Base-by-base conservation (phyloP, 73 alveolate genomes). In the Paramecium biaurelia region DNA sequence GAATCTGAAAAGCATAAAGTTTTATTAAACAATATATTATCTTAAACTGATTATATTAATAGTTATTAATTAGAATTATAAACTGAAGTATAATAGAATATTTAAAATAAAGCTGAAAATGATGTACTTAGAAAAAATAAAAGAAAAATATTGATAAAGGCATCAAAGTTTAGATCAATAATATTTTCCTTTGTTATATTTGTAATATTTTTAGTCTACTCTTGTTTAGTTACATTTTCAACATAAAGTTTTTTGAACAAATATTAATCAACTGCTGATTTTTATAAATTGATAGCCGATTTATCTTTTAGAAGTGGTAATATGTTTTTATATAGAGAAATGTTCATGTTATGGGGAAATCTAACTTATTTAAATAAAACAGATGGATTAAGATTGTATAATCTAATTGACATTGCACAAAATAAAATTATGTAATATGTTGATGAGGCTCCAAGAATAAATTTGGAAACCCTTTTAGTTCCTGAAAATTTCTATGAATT, bases 301-400 rank as follows among this genome's bases (percentile, higher is more conserved):
- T 47, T 79, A 43, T 30, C 63, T 9, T 79, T 79, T 23, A n/a
- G 90, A 79, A 47, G 90, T 12, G 90, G 90, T 38, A 79, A 79
- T 79, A 79, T 79, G 76, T 79, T 42, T 42, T 45, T 79, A 38
- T 79, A 79, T 45, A 5, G 90, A 79, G 90, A 79, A 35, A 72
- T 37, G 32, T 35, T 20, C 9, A 72, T 72, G 86, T 35, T 32
- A 72, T 72, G 86, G 86, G 56, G 57, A 12, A 72, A 72, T 72
- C 21, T 72, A 4, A 72, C 86, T 1, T 72, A 72, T 38, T 38
- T 72, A 72, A 72, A 32, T 35, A 38, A 72, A 9, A 21, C 56
- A 14, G 86, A 72, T 38, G 56, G 35, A n/a, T 20, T 21, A 35
- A 35, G 56, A 37, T 42, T 72, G 7, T 72, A 72, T 37, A 38